phyloP scores from a whole-genome alignment of 2,329 filamentous ascomycete genomes.

The Raffaelea albimanens region DNA sequence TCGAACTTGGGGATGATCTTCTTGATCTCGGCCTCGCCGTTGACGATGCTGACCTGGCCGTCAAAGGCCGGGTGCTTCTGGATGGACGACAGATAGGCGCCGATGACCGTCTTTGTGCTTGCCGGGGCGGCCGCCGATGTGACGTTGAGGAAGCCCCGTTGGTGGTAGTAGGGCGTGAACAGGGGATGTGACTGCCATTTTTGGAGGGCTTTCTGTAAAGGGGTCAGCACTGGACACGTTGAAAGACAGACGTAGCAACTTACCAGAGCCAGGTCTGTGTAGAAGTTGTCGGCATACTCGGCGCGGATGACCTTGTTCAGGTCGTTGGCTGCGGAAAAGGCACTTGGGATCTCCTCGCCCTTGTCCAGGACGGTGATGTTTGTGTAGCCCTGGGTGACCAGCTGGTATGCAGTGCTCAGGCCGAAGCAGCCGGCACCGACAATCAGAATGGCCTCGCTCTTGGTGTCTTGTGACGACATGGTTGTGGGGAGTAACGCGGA shows the following conservation, averaged over 20 bases:
- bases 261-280: slow-evolving; percentile 40
- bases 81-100: too few relatives aligned
- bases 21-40: background rate
- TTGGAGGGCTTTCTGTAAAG: slow-evolving; percentile 35
- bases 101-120: slow-evolving; percentile 28
- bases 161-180: slow-evolving; percentile 41
- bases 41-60: slow-evolving; percentile 23
- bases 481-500: too few relatives aligned
- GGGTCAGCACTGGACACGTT: too few relatives aligned
- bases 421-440: slow-evolving; percentile 24
- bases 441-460: slow-evolving; percentile 19
- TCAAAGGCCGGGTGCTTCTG: slow-evolving; percentile 26
- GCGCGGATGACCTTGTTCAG: slow-evolving; percentile 50
- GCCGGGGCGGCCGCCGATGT: slow-evolving; percentile 35
- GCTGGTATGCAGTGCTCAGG: slow-evolving; percentile 31
- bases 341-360: background rate
- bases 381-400: slow-evolving; percentile 32
- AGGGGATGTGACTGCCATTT: slow-evolving; percentile 41
- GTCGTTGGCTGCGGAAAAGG: slow-evolving; percentile 2
- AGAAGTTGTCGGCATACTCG: slow-evolving; percentile 49
- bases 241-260: too few relatives aligned
- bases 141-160: slow-evolving; percentile 38
- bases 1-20: slow-evolving; percentile 28
- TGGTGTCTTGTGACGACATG: too few relatives aligned
- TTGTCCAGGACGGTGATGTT: slow-evolving; percentile 39